Conservation (phyloP, 1,284 basidiomycete genomes). For the Mixia osmundae region DNA sequence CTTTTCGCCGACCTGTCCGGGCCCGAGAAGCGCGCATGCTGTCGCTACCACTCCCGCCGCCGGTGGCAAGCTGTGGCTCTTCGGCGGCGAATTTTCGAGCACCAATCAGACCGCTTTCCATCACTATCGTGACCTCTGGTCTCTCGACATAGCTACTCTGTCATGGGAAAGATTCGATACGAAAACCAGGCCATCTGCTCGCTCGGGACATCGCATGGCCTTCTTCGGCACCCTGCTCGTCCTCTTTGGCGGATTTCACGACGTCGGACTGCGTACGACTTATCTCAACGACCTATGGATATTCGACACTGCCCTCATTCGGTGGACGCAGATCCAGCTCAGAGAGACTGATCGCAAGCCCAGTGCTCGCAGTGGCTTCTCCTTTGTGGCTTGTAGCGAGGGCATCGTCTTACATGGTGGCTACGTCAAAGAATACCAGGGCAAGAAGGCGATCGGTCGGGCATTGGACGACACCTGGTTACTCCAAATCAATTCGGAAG, state of each 20-base stretch:
- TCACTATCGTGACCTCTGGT: constrained; percentile 62
- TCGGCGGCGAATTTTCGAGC: constrained; percentile 64
- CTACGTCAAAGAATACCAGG: constrained; percentile 74
- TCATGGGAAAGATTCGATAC: constrained; percentile 77
- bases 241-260: constrained; percentile 36
- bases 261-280: constrained; percentile 12
- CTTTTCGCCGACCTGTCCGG: constrained; percentile 54
- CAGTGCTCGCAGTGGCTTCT: constrained; percentile 59
- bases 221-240: constrained; percentile 72
- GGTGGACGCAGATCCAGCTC: constrained; percentile 59
- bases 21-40: constrained; percentile 61
- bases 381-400: constrained; percentile 53
- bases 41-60: constrained; percentile 43
- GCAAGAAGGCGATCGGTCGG: constrained; percentile 59
- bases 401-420: constrained; percentile 71
- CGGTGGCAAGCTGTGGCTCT: constrained; percentile 49
- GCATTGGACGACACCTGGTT: constrained; percentile 84
- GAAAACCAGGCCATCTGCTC: constrained; percentile 51
- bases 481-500: constrained; percentile 29
- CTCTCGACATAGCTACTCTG: constrained; percentile 41
- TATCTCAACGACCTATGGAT: constrained; percentile 17
- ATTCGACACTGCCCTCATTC: constrained; percentile 32
- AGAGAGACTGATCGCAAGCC: constrained; percentile 43
- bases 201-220: constrained; percentile 77
- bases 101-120: constrained; percentile 69